Conservation (phyloP, 2,329 filamentous ascomycete genomes). For the Malbranchea cinnamomea region DNA sequence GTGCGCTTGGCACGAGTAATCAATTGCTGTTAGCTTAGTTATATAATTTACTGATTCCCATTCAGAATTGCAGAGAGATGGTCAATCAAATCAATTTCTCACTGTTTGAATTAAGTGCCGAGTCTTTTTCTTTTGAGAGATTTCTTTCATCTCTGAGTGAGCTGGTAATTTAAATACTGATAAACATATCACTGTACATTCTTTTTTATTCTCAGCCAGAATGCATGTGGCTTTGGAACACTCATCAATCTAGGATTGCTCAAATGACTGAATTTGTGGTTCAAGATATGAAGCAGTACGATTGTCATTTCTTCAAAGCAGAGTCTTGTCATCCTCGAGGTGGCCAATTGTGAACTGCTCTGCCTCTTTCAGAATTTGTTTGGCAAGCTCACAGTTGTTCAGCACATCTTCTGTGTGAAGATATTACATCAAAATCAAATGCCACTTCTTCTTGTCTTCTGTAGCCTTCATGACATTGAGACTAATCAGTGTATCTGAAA, state of each 20-base stretch:
- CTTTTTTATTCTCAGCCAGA: constrained; percentile 2
- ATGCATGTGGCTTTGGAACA: not conserved
- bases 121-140: not conserved
- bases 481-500: not conserved
- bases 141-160: constrained; percentile 1
- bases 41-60: constrained; percentile 3
- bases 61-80: not conserved
- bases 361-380: not conserved
- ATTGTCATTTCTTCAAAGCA: not conserved
- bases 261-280: constrained; percentile 1
- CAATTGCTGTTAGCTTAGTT: constrained; percentile 2
- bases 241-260: not conserved
- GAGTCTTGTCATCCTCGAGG: not conserved
- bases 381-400: not conserved
- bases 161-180: constrained; percentile 1
- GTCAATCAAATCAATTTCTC: constrained; percentile 2
- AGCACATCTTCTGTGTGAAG: not conserved
- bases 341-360: not conserved
- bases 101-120: constrained; percentile 2
- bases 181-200: not conserved
- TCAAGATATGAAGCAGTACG: not conserved
- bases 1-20: too few species aligned
- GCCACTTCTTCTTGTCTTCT: constrained; percentile 1
- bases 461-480: too few species aligned
- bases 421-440: constrained; percentile 1